These are phyloP conservation scores for Glarea lozoyensis DNA, from an alignment of 495 filamentous ascomycete genomes.

Conservation along the genomic window DNA sequence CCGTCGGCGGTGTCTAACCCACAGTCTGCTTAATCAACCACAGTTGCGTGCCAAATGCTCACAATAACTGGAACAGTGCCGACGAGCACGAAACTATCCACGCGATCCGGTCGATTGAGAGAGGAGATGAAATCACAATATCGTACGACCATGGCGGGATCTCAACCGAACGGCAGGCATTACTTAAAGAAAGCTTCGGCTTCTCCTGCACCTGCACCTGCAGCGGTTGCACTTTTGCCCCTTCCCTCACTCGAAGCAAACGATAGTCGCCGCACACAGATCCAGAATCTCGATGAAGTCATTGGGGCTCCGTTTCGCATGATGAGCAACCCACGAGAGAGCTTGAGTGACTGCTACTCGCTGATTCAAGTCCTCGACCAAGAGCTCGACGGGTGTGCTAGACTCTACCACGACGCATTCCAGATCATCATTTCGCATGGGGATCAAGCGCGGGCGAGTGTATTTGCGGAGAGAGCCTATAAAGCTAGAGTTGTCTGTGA, in stretches of 20 bases:
- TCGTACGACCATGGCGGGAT: slow-evolving; percentile 26
- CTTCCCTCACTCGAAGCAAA: slow-evolving; percentile 20
- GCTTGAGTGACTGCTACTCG: slow-evolving; percentile 21
- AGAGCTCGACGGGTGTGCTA: slow-evolving; percentile 19
- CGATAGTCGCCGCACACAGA: slow-evolving; percentile 25
- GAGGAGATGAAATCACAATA: slow-evolving; percentile 35
- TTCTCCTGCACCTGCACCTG: slow-evolving; percentile 33
- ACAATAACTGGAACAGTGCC: slow-evolving; percentile 29
- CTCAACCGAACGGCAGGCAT: slow-evolving; percentile 14
- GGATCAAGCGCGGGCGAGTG: slow-evolving; percentile 32
- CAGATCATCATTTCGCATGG: slow-evolving; percentile 32
- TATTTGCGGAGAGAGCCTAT: slow-evolving; percentile 33
- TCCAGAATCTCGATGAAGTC: slow-evolving; percentile 24
- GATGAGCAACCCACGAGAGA: slow-evolving; percentile 18
- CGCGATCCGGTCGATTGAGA: slow-evolving; percentile 27
- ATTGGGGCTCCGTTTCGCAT: slow-evolving; percentile 23
- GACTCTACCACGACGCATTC: slow-evolving; percentile 34
- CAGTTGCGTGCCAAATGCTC: slow-evolving; percentile 32
- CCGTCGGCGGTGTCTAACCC: slow-evolving; percentile 26
- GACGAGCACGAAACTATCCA: slow-evolving; percentile 26
- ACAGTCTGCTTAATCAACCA: slow-evolving; percentile 31
- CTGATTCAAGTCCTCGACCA: slow-evolving; percentile 25
- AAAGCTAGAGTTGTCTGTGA: slow-evolving; percentile 23
- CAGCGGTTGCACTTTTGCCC: slow-evolving; percentile 24
- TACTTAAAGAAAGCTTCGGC: slow-evolving; percentile 28